Base-by-base conservation (phyloP, 139 green algal genomes). In the Tetradesmus lagerheimii region DNA sequence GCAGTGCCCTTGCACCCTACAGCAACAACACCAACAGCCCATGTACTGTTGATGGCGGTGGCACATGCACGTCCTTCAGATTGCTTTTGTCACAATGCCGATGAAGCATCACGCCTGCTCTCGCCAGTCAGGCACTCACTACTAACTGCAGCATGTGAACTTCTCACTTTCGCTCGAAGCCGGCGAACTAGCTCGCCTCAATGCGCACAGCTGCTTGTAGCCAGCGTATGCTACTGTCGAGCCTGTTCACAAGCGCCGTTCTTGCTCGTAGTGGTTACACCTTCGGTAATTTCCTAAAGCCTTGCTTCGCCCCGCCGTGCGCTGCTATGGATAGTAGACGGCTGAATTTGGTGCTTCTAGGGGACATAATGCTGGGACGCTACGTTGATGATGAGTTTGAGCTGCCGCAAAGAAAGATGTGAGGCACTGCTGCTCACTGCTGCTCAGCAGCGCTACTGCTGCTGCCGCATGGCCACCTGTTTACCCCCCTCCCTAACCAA, bases 301-400 rank as follows among this genome's bases (percentile, higher is more conserved):
- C 57, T 4, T 71, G 20, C 31, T 31, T 8, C 9, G 57, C 57
- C 57, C 57, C 57, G 16, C 23, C 57, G 57, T 71, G 23, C 23
- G 57, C 57, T 71, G 57, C 23, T n/a, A 71, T 71, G 57, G 57
- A 71, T 6, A 34, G 79, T 4, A 25, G 29, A 37, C 38, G 15
- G 45, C 34, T 87, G 1, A 77, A 50, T 14, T 25, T 95, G 57
- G 92, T 97, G 41, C 66, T 97, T 43, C 80, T 94, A 4, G 94
- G 94, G 15, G 94, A 96, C 79, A 47, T 93, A 31, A 96, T 96
- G 94, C 85, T 97, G 37, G 94, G 94, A 3, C 79, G 93, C 3
- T 64, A 95, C 6, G 94, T 96, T 29, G 90, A 96, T 39, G 87
- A 95, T 27, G 66, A 90, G 14, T 79, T 79, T 79, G 71, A 79